Evolutionary conservation across 257 asterid species (phyloP), one percentile per base, ranked within the genome.

Genomic region (Solanum virginianum): DNA sequence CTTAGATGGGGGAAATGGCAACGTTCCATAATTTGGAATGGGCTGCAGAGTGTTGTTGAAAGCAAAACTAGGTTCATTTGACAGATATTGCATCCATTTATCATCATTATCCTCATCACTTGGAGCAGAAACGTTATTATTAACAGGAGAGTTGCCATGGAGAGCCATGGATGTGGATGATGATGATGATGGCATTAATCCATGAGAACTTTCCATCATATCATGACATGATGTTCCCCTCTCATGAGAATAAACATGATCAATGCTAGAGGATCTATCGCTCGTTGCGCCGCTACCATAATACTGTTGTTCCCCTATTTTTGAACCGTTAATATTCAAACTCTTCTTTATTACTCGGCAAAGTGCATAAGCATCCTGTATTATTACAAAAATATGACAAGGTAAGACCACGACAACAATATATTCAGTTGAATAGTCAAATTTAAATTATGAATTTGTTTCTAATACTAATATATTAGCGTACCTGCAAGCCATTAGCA

Each of bases 311-410:
- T 29, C 53, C 26, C 17, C 96, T 74, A 85, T 81, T 87, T 93
- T 97, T 3, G 95, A 93, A 32, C 87, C 87, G 55, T n/a, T 70
- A 0, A 7, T 26, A 70, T 72, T 79, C 90, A 97, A 84, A 86
- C 92, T 95, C 91, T 94, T 97, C 97, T 95, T 97, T 90, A 97
- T 93, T 32, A 97, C 87, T 0, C 99, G 96, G 69, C 99, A 97
- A 81, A 97, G 97, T 8, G 99, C 99, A 85, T 97, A 97, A 6
- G 97, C 94, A 82, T 95, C 99, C 98, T 97, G 85, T 29, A 29
- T 29, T 29, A 29, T 7, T 88, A 12, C 2, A 1, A 26, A 29
- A 8, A 43, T 43, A 43, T 43, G 47, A 43, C 9, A 43, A 43
- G 47, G 47, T 43, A 43, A 43, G 9, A 8, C 6, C 6, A 36